These are phyloP conservation scores for Pyrus communis DNA, from an alignment of 306 rosid genomes.

Conservation along the genomic window DNA sequence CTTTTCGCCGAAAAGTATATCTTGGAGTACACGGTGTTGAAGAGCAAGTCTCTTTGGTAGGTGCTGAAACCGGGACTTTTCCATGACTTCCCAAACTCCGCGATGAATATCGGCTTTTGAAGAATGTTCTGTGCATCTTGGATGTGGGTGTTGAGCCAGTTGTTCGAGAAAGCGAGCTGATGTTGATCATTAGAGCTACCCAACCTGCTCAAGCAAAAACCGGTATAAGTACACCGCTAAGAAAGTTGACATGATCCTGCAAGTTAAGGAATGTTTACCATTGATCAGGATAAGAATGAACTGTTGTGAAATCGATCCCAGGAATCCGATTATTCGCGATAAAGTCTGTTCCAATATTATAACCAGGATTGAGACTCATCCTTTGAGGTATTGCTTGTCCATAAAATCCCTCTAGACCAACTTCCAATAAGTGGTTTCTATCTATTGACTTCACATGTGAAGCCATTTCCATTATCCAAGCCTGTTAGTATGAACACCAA, in stretches of 20 bases:
- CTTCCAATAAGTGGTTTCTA: slow-evolving; percentile 82
- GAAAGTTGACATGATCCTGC: neutral
- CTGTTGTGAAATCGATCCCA: slow-evolving; percentile 75
- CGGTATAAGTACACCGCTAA: neutral
- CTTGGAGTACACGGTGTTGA: slow-evolving; percentile 58
- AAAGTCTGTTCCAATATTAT: slow-evolving; percentile 75
- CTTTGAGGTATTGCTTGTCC: slow-evolving; percentile 75
- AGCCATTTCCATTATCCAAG: slow-evolving; percentile 94
- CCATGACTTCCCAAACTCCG: slow-evolving; percentile 75
- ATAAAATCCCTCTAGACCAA: slow-evolving; percentile 84
- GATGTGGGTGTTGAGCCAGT: slow-evolving; percentile 73
- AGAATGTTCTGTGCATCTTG: slow-evolving; percentile 56
- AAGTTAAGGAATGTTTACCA: slow-evolving; percentile 36
- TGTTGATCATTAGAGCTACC: slow-evolving; percentile 44
- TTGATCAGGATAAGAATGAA: slow-evolving; percentile 88
- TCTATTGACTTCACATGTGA: slow-evolving; percentile 75
- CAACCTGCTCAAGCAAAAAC: slow-evolving; percentile 37
- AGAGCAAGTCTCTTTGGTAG: slow-evolving; percentile 55
- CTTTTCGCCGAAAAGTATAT: slow-evolving; percentile 65
- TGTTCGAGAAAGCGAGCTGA: slow-evolving; percentile 59
- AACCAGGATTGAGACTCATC: slow-evolving; percentile 52
- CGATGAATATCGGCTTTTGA: slow-evolving; percentile 53
- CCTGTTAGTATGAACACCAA: slow-evolving; percentile 28
- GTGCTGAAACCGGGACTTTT: slow-evolving; percentile 54
- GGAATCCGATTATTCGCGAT: slow-evolving; percentile 58